Evolutionary conservation across 768 basidiomycete genomes (phyloP), one percentile per base, ranked within the genome.

Genomic region (Amanita pseudoporphyria): DNA sequence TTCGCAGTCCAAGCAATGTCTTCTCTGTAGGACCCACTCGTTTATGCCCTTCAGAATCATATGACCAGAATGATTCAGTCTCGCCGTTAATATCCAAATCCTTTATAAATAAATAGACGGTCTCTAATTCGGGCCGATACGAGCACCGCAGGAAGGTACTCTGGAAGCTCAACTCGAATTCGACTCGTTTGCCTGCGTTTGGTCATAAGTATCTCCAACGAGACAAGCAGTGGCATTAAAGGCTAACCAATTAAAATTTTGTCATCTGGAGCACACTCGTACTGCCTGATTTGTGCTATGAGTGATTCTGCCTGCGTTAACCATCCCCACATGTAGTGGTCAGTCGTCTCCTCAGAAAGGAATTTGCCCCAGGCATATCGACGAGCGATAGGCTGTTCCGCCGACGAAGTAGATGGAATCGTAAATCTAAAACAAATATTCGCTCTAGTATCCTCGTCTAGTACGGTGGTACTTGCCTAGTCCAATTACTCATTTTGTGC

Each of bases 331-430:
- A 47, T 47, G 35, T 36, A 37, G 6, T 32, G 45, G 9, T 47
- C 35, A 13, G 45, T 36, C 6, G 30, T 37, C 33, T 47, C 45
- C 1, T 47, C 22, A 6, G 33, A 35, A 14, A 14, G 33, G 22
- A 47, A 47, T 18, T 47, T 47, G 22, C 12, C 35, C 46, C 5
- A 47, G n/a, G 33, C 45, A 35, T 36, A 47, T 10, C 32, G 46
- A 18, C 35, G 13, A n/a, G 26, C 28, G 14, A 9, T 18, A 24
- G 24, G 9, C 7, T 6, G 10, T 13, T 24, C 42, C 9, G 42
- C 7, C 28, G 28, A 28, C 13, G 42, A 26, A 26, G 24, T 30
- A 3, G 26, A n/a, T 28, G 26, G 42, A n/a, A 44, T 44, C 13
- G 28, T 44, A 30, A 44, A 44, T 7, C 42, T 44, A 18, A n/a